These are phyloP conservation scores for Datura wrightii DNA, from an alignment of 257 asterid genomes.

Conservation along the genomic window DNA sequence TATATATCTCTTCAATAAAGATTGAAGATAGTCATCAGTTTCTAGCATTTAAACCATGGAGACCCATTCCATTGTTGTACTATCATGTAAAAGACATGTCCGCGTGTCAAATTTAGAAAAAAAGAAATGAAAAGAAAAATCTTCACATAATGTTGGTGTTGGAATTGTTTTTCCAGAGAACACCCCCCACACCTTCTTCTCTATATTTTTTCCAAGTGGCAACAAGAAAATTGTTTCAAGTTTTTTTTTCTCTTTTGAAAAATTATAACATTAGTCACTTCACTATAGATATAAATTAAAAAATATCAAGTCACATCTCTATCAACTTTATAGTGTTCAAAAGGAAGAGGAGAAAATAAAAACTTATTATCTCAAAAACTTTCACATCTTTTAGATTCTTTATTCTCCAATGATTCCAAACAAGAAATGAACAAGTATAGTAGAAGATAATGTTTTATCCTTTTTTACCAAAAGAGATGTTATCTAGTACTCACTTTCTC, in stretches of 20 bases:
- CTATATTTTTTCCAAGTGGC: constrained; percentile 21
- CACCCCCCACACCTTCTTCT: background rate
- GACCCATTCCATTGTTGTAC: background rate
- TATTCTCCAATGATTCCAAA: constrained; percentile 8
- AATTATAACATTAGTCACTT: background rate
- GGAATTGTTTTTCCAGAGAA: background rate
- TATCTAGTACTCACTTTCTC: background rate
- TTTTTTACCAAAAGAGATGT: background rate
- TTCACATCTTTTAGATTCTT: constrained; percentile 3
- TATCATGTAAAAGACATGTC: background rate
- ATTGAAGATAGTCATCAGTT: background rate
- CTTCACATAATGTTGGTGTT: background rate
- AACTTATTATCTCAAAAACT: constrained; percentile 7
- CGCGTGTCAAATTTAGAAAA: background rate
- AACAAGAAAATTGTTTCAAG: background rate
- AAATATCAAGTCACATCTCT: background rate
- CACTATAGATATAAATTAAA: background rate
- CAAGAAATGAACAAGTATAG: background rate
- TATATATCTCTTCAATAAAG: background rate
- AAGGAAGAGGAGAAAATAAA: background rate
- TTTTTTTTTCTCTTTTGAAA: background rate
- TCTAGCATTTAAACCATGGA: background rate
- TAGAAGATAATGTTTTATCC: constrained; percentile 19
- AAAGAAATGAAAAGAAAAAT: background rate
- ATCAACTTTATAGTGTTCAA: constrained; percentile 7